Percentiles rank a stretch among this genome's conserved stretches.
Conservation (phyloP, 2,329 filamentous ascomycete genomes). For the Alternaria atra region DNA sequence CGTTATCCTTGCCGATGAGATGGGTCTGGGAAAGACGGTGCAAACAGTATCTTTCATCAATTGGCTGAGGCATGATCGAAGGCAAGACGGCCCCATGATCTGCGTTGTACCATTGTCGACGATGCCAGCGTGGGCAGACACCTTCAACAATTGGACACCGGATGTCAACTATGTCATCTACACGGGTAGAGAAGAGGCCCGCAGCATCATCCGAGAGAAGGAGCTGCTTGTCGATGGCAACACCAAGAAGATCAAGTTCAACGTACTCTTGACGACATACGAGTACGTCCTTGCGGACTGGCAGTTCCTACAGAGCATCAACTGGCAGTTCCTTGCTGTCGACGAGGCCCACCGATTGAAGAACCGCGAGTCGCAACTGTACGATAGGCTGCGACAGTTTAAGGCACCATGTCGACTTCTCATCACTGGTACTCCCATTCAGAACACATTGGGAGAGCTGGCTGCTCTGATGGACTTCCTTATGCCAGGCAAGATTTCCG, state of each 20-base stretch:
- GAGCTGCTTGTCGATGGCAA: conserved; percentile 90
- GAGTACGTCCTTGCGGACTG: conserved; percentile 93
- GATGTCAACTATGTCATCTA: conserved; percentile 98
- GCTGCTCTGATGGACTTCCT: conserved; percentile 94
- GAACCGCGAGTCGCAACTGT: conserved; percentile 94
- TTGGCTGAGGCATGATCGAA: conserved; percentile 89
- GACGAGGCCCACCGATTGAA: conserved; percentile 97
- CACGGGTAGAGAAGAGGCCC: conserved; percentile 85
- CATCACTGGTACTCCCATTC: conserved; percentile 96
- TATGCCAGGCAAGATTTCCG: conserved; percentile 90
- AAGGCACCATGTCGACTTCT: conserved; percentile 87
- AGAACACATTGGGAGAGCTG: conserved; percentile 94
- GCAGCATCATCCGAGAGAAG: conserved; percentile 87
- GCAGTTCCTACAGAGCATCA: conserved; percentile 84
- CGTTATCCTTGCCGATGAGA: conserved; percentile 97
- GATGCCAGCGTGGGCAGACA: conserved; percentile 97
- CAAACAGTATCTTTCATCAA: conserved; percentile 97
- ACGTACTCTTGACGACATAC: conserved; percentile 96
- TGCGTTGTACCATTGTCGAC: conserved; percentile 98
- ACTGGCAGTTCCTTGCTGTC: conserved; percentile 96
- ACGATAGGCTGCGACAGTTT: conserved; percentile 84
- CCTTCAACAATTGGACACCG: conserved; percentile 94
- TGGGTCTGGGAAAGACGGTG: conserved; percentile 98
- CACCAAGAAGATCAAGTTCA: conserved; percentile 89
- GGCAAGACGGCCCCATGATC: conserved; percentile 92